Evolutionary conservation across 2,329 filamentous ascomycete genomes (phyloP).

Genomic region (Onygenales sp.): DNA sequence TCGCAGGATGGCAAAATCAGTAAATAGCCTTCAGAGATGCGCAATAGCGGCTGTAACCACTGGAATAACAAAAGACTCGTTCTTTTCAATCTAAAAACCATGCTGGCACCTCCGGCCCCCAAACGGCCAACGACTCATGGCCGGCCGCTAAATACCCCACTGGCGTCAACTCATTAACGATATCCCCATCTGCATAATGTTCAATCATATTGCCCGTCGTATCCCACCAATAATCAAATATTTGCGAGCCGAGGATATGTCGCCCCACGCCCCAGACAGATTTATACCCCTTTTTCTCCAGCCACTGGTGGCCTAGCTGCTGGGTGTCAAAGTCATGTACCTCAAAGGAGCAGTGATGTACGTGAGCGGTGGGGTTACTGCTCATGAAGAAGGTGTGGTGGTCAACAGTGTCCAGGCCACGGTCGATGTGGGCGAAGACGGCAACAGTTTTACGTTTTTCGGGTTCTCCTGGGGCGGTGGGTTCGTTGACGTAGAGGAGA

Average conservation of each 20-base stretch:
- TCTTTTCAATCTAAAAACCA: slow-evolving; percentile 1
- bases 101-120: slow-evolving; percentile 6
- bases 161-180: slow-evolving; percentile 33
- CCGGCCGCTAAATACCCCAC: slow-evolving; percentile 6
- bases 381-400: slow-evolving; percentile 46
- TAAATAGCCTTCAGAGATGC: too few relatives aligned
- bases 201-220: slow-evolving; percentile 18
- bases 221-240: slow-evolving; percentile 47
- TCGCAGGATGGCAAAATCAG: too few relatives aligned
- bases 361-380: slow-evolving; percentile 25
- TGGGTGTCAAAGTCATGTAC: slow-evolving; percentile 46
- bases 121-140: slow-evolving; percentile 6
- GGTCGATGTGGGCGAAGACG: slow-evolving; percentile 43
- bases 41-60: too few relatives aligned
- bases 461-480: background rate
- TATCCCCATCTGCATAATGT: slow-evolving; percentile 44
- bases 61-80: too few relatives aligned
- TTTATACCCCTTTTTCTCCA: slow-evolving; percentile 36
- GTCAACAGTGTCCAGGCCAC: slow-evolving; percentile 37
- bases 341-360: slow-evolving; percentile 44
- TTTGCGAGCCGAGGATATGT: slow-evolving; percentile 42
- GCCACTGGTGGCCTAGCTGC: slow-evolving; percentile 43
- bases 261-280: slow-evolving; percentile 43
- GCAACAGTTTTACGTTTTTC: slow-evolving; percentile 22
- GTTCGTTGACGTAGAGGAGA: slow-evolving; percentile 14